These are phyloP conservation scores for Incumbomyces delicatus DNA, from an alignment of 2,329 filamentous ascomycete genomes.

Conservation along the genomic window DNA sequence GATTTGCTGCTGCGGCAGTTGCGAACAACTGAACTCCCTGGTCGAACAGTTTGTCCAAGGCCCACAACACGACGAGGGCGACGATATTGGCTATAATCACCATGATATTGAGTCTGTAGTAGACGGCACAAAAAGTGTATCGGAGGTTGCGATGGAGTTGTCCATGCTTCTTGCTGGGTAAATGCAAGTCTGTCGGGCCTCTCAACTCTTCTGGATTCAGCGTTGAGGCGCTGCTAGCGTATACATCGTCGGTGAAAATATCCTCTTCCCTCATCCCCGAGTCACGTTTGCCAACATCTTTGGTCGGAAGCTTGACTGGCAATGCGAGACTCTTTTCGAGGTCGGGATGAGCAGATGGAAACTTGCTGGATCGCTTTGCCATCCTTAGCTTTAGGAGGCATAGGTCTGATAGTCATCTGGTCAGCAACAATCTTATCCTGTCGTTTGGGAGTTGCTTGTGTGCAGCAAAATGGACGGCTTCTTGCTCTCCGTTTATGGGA, in stretches of 20 bases:
- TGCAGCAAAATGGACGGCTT: too few species aligned
- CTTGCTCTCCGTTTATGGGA: too few species aligned
- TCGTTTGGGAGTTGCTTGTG: too few species aligned
- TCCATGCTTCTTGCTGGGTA: slow-evolving; percentile 19
- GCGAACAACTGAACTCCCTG: slow-evolving; percentile 23
- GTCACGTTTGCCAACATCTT: background rate
- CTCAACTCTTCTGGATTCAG: slow-evolving; percentile 14
- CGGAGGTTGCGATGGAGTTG: slow-evolving; percentile 26
- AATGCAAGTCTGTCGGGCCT: background rate
- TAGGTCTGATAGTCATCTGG: background rate
- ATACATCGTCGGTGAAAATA: slow-evolving; percentile 8
- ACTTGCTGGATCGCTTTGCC: background rate
- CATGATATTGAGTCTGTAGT: slow-evolving; percentile 34
- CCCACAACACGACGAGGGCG: slow-evolving; percentile 27
- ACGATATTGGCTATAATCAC: slow-evolving; percentile 32
- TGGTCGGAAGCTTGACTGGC: too few species aligned
- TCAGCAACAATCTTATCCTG: background rate
- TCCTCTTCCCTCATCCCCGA: background rate
- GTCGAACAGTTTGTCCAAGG: slow-evolving; percentile 27
- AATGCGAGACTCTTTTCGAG: background rate
- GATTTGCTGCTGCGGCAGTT: slow-evolving; percentile 37
- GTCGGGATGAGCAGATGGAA: background rate
- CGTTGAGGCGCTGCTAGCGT: slow-evolving; percentile 11
- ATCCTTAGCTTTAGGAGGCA: slow-evolving; percentile 4
- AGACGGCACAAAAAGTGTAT: slow-evolving; percentile 31